phyloP scores from a whole-genome alignment of 2,329 filamentous ascomycete species.

The Huntiella decipiens region DNA sequence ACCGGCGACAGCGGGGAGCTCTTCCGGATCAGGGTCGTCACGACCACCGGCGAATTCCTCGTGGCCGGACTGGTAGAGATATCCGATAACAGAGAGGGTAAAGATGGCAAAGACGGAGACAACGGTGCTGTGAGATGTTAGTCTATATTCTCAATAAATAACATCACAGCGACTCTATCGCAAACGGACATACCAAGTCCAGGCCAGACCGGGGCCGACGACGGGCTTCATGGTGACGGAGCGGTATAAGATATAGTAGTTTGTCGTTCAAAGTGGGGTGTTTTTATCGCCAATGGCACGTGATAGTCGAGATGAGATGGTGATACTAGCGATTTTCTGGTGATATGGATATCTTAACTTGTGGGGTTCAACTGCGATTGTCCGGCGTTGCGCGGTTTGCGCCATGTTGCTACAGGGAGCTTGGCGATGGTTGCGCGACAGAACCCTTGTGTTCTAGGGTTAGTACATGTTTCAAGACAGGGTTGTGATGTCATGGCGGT shows the following conservation, averaged over 20 bases:
- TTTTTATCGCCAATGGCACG: no score
- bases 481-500: no score
- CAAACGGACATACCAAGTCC: constrained; percentile 57
- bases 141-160: background rate
- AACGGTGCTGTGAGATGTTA: constrained; percentile 42
- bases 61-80: constrained; percentile 61
- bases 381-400: no score
- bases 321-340: no score
- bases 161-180: no score
- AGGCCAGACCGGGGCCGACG: constrained; percentile 79
- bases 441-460: no score
- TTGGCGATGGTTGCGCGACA: no score
- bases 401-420: no score
- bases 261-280: background rate
- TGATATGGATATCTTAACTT: no score
- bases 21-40: constrained; percentile 46
- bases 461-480: no score
- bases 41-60: constrained; percentile 66
- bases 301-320: no score
- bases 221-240: constrained; percentile 73
- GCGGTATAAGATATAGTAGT: background rate
- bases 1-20: constrained; percentile 59
- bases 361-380: no score
- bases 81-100: constrained; percentile 43
- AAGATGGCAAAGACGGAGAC: constrained; percentile 46